Evolutionary conservation across 805 yeast genomes (phyloP), one percentile per base, ranked within the genome.

Genomic region (Hanseniaspora pseudoguilliermondii): DNA sequence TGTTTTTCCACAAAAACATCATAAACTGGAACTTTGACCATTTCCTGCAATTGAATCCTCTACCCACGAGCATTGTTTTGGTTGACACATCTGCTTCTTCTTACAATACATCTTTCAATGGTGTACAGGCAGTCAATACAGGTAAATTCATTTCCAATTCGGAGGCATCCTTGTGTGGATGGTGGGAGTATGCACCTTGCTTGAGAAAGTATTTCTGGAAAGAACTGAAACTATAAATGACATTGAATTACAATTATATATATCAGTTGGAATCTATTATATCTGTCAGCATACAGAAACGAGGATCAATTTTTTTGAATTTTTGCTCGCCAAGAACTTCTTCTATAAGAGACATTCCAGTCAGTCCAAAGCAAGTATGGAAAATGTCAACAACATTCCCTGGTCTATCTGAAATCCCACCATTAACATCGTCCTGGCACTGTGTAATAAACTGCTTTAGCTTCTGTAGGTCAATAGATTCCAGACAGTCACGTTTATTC

Each of bases 351-450:
- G 95, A 82, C 57, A 93, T 72, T 0, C 96, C 99, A 0, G 96
- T 84, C 21, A 91, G 71, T 0, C 96, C 96, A 69, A 93, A 93
- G 18, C 83, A 74, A 0, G 98, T 93, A 66, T 93, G 99, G 65
- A 81, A 93, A 0, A 93, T 93, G 66, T 93, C 99, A 1, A 83
- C 90, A 66, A 84, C 88, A 65, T 95, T 89, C 47, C 83, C 96
- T 10, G 88, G 86, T 25, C 98, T 73, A 68, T 93, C 99, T 58
- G 95, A 82, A 41, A 93, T 83, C 0, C 99, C 99, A 35, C 99
- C 99, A 13, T 71, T 73, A 9, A 77, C 80, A 0, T 66, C 66
- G 66, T 91, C 96, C 67, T 93, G 98, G 48, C 93, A 82, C 2
- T 67, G 64, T 41, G 91, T 68, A 5, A 93, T 89, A 64, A 89